These are phyloP conservation scores for Colletotrichum gigasporum DNA, from an alignment of 2,329 filamentous ascomycete genomes.

Conservation along the genomic window DNA sequence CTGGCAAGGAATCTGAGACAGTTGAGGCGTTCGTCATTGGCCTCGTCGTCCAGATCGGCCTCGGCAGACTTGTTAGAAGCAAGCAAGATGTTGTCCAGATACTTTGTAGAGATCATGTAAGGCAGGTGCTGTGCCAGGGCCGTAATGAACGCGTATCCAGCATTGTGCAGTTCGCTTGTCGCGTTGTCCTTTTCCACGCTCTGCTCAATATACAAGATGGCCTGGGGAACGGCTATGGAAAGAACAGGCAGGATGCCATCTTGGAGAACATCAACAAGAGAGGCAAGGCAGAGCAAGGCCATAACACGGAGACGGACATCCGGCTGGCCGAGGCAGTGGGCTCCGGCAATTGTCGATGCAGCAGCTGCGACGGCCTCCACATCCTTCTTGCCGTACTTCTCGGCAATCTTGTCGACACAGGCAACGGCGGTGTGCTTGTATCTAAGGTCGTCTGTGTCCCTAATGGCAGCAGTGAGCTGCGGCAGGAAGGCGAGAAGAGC, in stretches of 20 bases:
- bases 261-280: constrained; percentile 86
- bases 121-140: constrained; percentile 85
- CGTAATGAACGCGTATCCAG: constrained; percentile 81
- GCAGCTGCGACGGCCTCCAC: constrained; percentile 78
- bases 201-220: constrained; percentile 75
- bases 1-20: constrained; percentile 81
- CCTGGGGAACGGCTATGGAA: constrained; percentile 77
- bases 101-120: constrained; percentile 84
- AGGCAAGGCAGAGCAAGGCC: constrained; percentile 89
- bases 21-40: constrained; percentile 71
- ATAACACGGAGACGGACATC: constrained; percentile 81
- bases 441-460: constrained; percentile 74
- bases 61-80: constrained; percentile 78
- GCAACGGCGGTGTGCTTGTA: constrained; percentile 88
- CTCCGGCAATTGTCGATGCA: constrained; percentile 79
- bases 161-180: constrained; percentile 78
- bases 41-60: constrained; percentile 66
- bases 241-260: constrained; percentile 87
- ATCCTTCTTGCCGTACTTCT: constrained; percentile 96
- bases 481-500: constrained; percentile 83
- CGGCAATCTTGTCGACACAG: constrained; percentile 91
- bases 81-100: constrained; percentile 76
- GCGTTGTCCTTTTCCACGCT: constrained; percentile 66
- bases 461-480: constrained; percentile 79
- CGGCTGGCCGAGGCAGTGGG: constrained; percentile 77